Evolutionary conservation across 768 basidiomycete species (phyloP).

Genomic region (Leucocoprinus leucothites): DNA sequence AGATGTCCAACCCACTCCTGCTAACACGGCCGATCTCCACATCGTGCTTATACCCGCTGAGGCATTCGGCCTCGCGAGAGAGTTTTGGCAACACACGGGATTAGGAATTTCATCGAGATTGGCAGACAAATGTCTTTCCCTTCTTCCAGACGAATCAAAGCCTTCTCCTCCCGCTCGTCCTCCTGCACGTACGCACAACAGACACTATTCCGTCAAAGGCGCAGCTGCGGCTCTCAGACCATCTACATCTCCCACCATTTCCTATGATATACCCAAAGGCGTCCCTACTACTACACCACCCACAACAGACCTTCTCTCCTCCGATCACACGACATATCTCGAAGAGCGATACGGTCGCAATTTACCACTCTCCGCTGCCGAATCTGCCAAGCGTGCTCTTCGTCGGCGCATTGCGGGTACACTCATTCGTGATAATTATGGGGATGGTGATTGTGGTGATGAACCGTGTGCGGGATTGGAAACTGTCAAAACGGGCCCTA

Average conservation of each 20-base stretch:
- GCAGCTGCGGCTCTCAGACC: too few relatives aligned
- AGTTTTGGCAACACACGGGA: slow-evolving; percentile 97
- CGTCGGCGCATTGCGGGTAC: slow-evolving; percentile 90
- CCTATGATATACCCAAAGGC: slow-evolving; percentile 9
- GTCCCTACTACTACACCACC: slow-evolving; percentile 2
- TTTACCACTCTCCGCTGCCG: slow-evolving; percentile 66
- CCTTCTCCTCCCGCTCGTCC: slow-evolving; percentile 17
- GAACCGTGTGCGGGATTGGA: slow-evolving; percentile 40
- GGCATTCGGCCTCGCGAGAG: slow-evolving; percentile 64
- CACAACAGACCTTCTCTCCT: slow-evolving; percentile 44
- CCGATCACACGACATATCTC: slow-evolving; percentile 72
- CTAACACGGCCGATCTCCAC: slow-evolving; percentile 58
- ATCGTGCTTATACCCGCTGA: slow-evolving; percentile 75
- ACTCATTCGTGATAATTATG: slow-evolving; percentile 54
- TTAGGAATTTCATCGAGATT: slow-evolving; percentile 85
- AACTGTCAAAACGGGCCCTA: slow-evolving; percentile 53
- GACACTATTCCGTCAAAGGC: slow-evolving; percentile 52
- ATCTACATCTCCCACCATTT: slow-evolving; percentile 7
- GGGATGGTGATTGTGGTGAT: slow-evolving; percentile 30
- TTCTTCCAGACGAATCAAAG: slow-evolving; percentile 50
- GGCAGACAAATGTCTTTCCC: slow-evolving; percentile 76
- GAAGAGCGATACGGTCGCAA: slow-evolving; percentile 97
- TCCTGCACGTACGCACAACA: slow-evolving; percentile 40
- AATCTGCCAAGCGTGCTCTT: slow-evolving; percentile 82
- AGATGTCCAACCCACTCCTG: slow-evolving; percentile 23